Evolutionary conservation across 331 rosid genomes (phyloP), one percentile per base, ranked within the genome.

Genomic region (Quercus tomentella): DNA sequence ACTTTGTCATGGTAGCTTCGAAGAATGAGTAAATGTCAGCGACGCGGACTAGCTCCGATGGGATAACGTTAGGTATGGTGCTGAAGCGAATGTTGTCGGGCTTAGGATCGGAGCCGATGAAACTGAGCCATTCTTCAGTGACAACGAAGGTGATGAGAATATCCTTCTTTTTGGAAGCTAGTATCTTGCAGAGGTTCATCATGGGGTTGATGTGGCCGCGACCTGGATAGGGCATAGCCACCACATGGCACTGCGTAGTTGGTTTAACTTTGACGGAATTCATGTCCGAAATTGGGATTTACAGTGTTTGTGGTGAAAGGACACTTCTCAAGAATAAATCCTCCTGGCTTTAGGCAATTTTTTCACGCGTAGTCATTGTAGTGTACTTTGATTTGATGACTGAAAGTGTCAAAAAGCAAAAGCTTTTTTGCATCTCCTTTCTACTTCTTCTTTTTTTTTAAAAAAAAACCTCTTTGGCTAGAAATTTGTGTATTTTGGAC

Each of bases 131-230:
- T 74, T 91, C 91, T 41, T 89, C 80, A 7, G 94, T 89, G 84
- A 89, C 80, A 56, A 88, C 89, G 31, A 86, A 80, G 78, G 94
- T 87, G 68, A 91, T 74, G 33, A 82, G 87, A 72, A 86, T 79
- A 31, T 83, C 22, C 0, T 77, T 16, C 2, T 31, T 74, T 7
- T 21, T 80, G 0, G 82, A 77, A 8, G 85, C 28, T 6, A 91
- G 86, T 30, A 82, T 25, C 23, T 80, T 89, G 89, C 88, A 86
- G 80, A 88, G 80, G 79, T 89, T 86, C 84, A 89, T 89, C 82
- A 85, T 89, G 23, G 93, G 90, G 74, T 89, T 87, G 70, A 85
- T 77, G 62, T 87, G 93, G 79, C 93, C 93, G 69, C 86, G 81
- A 35, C 90, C 87, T 0, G 90, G 92, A 17, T 55, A 87, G 0